Evolutionary conservation across 2,329 filamentous ascomycete genomes (phyloP), one percentile per base, ranked within the genome.

Genomic region (Salinomyces thailandicus): DNA sequence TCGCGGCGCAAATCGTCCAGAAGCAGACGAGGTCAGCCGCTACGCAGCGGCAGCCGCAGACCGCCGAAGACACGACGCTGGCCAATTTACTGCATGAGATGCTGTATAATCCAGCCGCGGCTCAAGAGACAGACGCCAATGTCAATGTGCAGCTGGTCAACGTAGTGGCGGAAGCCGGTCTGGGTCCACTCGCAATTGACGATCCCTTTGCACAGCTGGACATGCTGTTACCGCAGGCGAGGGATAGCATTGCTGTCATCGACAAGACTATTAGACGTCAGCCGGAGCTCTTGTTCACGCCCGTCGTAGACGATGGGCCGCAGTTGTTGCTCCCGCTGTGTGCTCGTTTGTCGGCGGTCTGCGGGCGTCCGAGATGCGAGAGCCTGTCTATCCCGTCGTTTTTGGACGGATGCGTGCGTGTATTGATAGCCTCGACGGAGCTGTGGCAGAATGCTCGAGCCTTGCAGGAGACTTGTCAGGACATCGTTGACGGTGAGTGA

Each of bases 71-170:
- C 41, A 76, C 79, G 48, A 81, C 85, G 33, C 79, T 95, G 45
- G 78, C 81, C 44, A 76, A 79, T 35, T 70, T 95, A 2, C 69
- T 89, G 17, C 75, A 77, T 44, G 75, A 79, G 47, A 71, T 76
- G 15, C 54, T 78, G 5, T 42, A 52, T 38, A 60, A 61, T 20
- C 60, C 63, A 31, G 59, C 61, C 12, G 62, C 57, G 9, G 68
- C 62, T 12, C 66, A 70, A 37, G 73, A 79, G 44, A 77, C 82
- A 30, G 78, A 81, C 46, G 62, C 82, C 30, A 72, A 79, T 34
- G 79, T 93, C 55, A 89, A 93, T 49, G 81, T 86, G 51, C 82
- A 86, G 61, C 72, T 95, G 33, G 79, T 94, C 35, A 86, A 83
- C 53, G 81, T 94, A 44, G 82, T 91, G 49, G 71, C 81, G 33